phyloP scores from a whole-genome alignment of 2,329 filamentous ascomycete genomes.

The Botrytis pseudocinerea region DNA sequence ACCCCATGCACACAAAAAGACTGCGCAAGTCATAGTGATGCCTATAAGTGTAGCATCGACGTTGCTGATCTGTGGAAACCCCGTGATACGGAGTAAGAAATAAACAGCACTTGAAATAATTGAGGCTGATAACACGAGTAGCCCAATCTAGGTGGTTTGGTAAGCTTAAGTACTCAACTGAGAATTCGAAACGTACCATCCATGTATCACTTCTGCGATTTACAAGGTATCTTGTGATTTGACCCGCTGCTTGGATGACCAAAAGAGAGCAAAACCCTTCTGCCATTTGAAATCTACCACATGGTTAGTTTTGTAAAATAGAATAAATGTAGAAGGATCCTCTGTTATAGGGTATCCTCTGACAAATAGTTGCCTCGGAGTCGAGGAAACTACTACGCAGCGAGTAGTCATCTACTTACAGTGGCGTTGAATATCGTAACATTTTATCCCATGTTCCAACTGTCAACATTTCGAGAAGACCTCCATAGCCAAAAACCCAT shows the following conservation, averaged over 20 bases:
- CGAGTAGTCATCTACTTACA: constrained; percentile 43
- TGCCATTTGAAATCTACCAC: constrained; percentile 71
- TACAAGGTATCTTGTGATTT: constrained; percentile 92
- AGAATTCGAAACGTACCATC: constrained; percentile 66
- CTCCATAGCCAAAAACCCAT: constrained; percentile 86
- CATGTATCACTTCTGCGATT: constrained; percentile 92
- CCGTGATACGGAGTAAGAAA: constrained; percentile 92
- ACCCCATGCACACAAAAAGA: constrained; percentile 91
- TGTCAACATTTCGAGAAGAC: constrained; percentile 75
- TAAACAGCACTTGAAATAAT: constrained; percentile 93
- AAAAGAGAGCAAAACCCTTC: constrained; percentile 96
- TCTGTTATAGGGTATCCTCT: neutral
- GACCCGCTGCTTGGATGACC: constrained; percentile 91
- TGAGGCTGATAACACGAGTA: constrained; percentile 84
- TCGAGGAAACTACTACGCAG: neutral
- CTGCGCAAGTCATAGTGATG: constrained; percentile 84
- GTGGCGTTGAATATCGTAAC: constrained; percentile 84
- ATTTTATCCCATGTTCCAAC: constrained; percentile 88
- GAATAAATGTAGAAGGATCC: neutral
- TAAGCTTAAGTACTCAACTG: constrained; percentile 22
- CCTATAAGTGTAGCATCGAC: constrained; percentile 91
- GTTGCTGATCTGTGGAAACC: constrained; percentile 90
- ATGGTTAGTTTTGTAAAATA: constrained; percentile 9
- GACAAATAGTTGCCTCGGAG: too few species aligned
- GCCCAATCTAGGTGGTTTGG: constrained; percentile 64